Conservation (phyloP, 2,329 filamentous ascomycete genomes). For the Rhinocladiella similis region DNA sequence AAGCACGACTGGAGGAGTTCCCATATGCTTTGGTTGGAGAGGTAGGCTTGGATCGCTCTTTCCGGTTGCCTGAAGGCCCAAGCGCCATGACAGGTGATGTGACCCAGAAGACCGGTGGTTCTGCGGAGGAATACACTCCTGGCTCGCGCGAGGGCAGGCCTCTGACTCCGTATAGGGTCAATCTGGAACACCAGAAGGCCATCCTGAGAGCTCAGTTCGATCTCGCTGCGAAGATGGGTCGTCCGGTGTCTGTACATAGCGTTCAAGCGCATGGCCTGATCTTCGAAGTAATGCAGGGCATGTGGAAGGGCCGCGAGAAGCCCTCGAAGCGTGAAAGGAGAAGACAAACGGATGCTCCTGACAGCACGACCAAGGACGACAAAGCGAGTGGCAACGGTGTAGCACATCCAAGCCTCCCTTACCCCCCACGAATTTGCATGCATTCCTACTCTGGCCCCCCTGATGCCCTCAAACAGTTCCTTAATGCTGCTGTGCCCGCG, state of each 20-base stretch:
- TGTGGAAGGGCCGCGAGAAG: constrained; percentile 60
- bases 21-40: constrained; percentile 62
- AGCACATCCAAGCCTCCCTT: constrained; percentile 56
- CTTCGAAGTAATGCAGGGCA: constrained; percentile 55
- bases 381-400: constrained; percentile 19
- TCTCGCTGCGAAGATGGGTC: constrained; percentile 58
- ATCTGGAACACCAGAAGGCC: constrained; percentile 57
- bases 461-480: constrained; percentile 75
- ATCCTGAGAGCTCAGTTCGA: constrained; percentile 59
- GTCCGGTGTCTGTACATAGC: constrained; percentile 63
- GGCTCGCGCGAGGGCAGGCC: constrained; percentile 61
- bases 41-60: constrained; percentile 62
- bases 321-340: constrained; percentile 52
- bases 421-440: constrained; percentile 84
- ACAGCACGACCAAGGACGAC: constrained; percentile 33
- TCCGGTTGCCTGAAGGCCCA: constrained; percentile 58
- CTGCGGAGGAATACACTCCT: constrained; percentile 50
- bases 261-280: constrained; percentile 63
- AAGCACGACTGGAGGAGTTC: constrained; percentile 48
- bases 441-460: constrained; percentile 86
- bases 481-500: constrained; percentile 70
- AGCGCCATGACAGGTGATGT: constrained; percentile 37
- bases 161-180: constrained; percentile 59
- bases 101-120: constrained; percentile 34
- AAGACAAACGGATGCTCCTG: constrained; percentile 34